Conservation (phyloP, 1,284 basidiomycete species). For the Leccinum subspadiceum region DNA sequence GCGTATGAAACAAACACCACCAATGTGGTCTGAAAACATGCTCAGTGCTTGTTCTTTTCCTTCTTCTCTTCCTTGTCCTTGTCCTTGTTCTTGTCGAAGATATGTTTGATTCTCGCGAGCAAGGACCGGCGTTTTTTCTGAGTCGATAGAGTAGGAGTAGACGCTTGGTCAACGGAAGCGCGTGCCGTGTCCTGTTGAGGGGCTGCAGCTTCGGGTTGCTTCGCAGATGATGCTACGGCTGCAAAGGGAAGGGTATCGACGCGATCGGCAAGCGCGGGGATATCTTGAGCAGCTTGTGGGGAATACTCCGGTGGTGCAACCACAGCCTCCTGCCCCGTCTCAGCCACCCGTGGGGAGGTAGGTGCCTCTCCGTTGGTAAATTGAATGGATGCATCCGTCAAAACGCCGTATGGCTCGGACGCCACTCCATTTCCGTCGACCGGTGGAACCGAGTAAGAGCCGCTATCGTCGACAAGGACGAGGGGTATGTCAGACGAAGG, state of each 20-base stretch:
- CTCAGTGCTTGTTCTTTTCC: slow-evolving; percentile 20
- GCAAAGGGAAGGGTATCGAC: neutral
- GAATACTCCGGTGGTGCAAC: slow-evolving; percentile 5
- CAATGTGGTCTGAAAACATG: neutral
- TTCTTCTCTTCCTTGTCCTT: slow-evolving; percentile 18
- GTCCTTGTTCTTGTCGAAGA: slow-evolving; percentile 40
- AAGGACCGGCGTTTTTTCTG: slow-evolving; percentile 45
- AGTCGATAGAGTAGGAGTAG: slow-evolving; percentile 19
- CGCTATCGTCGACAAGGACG: slow-evolving; percentile 37
- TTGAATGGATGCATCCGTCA: slow-evolving; percentile 4
- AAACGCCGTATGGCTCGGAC: neutral
- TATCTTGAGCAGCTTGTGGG: neutral
- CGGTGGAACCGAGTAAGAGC: slow-evolving; percentile 4
- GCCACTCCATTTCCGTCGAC: slow-evolving; percentile 9
- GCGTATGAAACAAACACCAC: neutral
- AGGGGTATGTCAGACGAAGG: slow-evolving; percentile 27
- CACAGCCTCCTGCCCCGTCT: slow-evolving; percentile 1
- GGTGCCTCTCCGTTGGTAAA: neutral
- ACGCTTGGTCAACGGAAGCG: neutral
- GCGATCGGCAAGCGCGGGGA: neutral
- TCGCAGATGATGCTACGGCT: neutral
- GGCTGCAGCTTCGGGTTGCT: neutral
- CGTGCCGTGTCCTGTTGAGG: neutral
- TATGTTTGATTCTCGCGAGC: slow-evolving; percentile 43
- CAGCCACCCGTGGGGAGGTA: neutral